Base-by-base conservation (phyloP, 139 green algal species). In the Deuterostichococcus epilithicus region DNA sequence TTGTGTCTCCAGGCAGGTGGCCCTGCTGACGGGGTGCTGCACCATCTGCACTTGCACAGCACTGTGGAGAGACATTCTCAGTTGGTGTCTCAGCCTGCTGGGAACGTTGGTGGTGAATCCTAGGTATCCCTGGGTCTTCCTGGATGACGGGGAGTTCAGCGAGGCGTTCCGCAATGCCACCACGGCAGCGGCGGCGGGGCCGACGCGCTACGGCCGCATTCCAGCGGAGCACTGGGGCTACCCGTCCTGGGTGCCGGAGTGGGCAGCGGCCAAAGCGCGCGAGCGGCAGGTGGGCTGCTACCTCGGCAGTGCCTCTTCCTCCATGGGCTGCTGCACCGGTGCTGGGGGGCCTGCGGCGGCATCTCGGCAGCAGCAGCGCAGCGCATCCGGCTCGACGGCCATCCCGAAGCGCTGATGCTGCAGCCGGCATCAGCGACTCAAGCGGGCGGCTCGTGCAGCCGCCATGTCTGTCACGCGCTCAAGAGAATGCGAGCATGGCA, bases 151-250 rank as follows among this genome's bases (percentile, higher is more conserved):
- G 5, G 30, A 66, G 30, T 82, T 82, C 39, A 37, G 5, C 32
- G 33, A 35, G 26, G 47, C 39, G 4, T 86, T 86, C 47, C 38
- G 22, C 30, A 33, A 37, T 65, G 36, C 1, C 35, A 75, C 35
- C 1, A 76, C 38, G 60, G 70, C 39, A 28, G 32, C 36, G 3
- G 38, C 45, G 3, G 10, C 13, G 45, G 63, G 8, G 30, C 73
- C 4, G 20, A 70, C n/a, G 35, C n/a, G 82, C 32, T 85, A 82
- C 52, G 81, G 81, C 39, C 34, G 45, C 1, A 80, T 85, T 0
- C 68, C 76, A 2, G 0, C 34, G 0, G 76, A 82, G 39, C 81
- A 85, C 68, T 85, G 80, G 80, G 70, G 67, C 5, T 78, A 80
- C 38, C 81, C 81, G 2, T 18, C 59, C 6, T 78, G 76, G 72